These are phyloP conservation scores for Chlamydomonas incerta DNA, from an alignment of 139 green algal genomes.

Conservation along the genomic window DNA sequence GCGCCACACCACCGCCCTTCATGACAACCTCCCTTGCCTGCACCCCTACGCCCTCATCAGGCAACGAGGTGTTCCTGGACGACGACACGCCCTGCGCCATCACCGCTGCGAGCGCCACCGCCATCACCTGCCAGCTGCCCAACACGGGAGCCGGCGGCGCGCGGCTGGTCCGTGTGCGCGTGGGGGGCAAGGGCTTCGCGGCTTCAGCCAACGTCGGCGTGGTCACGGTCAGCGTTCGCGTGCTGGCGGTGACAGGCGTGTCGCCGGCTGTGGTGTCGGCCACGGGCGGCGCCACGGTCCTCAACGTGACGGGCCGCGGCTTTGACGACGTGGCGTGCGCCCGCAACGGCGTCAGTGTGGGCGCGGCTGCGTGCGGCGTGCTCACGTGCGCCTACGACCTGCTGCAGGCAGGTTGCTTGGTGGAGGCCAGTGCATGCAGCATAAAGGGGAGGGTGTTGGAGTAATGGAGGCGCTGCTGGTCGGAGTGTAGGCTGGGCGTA, in stretches of 20 bases:
- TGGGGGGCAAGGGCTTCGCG: neutral
- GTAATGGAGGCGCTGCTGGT: too few relatives aligned
- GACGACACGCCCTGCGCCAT: neutral
- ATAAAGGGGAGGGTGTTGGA: too few relatives aligned
- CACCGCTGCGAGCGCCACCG: neutral
- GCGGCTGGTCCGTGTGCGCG: neutral
- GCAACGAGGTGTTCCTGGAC: neutral
- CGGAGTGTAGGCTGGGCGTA: too few relatives aligned
- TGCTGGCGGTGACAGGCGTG: neutral
- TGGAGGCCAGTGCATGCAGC: too few relatives aligned
- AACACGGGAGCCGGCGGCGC: neutral
- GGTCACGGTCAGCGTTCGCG: neutral
- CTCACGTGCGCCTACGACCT: neutral
- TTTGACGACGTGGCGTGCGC: conserved; percentile 22
- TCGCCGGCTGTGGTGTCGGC: neutral
- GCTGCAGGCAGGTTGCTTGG: neutral
- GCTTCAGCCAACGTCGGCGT: neutral
- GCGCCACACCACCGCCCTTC: neutral
- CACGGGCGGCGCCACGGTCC: neutral
- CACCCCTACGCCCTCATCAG: too few relatives aligned
- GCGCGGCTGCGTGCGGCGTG: neutral
- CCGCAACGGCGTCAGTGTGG: conserved; percentile 24
- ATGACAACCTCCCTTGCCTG: too few relatives aligned
- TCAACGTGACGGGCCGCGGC: conserved; percentile 25
- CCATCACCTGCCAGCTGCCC: neutral